Conservation (phyloP, 2,329 filamentous ascomycete species). For the Colletotrichum coccodes region DNA sequence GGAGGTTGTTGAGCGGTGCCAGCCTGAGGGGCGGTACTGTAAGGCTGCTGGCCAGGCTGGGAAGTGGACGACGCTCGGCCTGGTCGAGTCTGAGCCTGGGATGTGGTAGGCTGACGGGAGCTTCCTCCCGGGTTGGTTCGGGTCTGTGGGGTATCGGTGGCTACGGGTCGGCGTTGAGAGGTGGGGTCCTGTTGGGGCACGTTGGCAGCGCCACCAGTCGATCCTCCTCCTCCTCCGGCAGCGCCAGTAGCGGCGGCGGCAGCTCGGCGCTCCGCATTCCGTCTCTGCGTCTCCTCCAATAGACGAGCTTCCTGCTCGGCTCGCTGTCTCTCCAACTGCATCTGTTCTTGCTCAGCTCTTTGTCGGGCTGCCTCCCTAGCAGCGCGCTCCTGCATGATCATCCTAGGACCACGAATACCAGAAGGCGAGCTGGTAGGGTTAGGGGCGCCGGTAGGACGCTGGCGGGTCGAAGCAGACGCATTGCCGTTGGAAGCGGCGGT, state of each 20-base stretch:
- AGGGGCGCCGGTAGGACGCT: slow-evolving; percentile 59
- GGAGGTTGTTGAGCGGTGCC: slow-evolving; percentile 24
- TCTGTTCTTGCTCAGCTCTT: slow-evolving; percentile 73
- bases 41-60: slow-evolving; percentile 39
- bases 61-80: slow-evolving; percentile 36
- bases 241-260: slow-evolving; percentile 56
- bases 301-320: slow-evolving; percentile 66
- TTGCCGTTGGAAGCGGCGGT: slow-evolving; percentile 66
- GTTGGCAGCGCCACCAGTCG: slow-evolving; percentile 25
- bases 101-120: slow-evolving; percentile 35
- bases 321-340: slow-evolving; percentile 65
- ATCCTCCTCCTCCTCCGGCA: slow-evolving; percentile 43
- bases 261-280: slow-evolving; percentile 70
- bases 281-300: slow-evolving; percentile 64
- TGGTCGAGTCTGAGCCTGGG: slow-evolving; percentile 35
- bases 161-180: slow-evolving; percentile 31
- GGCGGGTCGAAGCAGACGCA: slow-evolving; percentile 49
- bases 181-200: slow-evolving; percentile 30
- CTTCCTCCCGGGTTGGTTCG: slow-evolving; percentile 37
- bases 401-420: slow-evolving; percentile 83
- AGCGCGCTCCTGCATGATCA: slow-evolving; percentile 89
- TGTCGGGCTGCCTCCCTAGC: slow-evolving; percentile 79
- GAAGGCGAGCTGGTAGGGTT: slow-evolving; percentile 65
- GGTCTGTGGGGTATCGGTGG: slow-evolving; percentile 29
- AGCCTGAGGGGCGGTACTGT: slow-evolving; percentile 38